Percentiles rank a stretch among this genome's conserved stretches.
These are phyloP conservation scores for Mycena indigotica DNA, from an alignment of 768 basidiomycete species.

Conservation along the genomic window DNA sequence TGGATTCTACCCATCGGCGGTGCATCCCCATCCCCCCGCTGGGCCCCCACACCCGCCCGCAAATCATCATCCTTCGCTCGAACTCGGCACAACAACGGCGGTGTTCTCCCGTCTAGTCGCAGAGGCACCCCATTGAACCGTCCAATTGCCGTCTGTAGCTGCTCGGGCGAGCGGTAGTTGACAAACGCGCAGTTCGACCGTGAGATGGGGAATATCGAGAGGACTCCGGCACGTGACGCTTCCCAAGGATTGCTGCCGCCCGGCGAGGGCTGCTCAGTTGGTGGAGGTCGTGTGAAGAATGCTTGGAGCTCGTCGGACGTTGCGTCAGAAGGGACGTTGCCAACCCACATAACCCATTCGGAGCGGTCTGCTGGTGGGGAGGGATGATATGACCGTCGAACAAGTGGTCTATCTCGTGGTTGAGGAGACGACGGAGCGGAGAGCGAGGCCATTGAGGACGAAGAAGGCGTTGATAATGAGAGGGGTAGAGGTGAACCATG, in stretches of 20 bases:
- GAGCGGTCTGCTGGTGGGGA: slow-evolving; percentile 51
- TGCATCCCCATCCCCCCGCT: slow-evolving; percentile 88
- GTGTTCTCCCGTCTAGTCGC: slow-evolving; percentile 72
- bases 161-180: slow-evolving; percentile 71
- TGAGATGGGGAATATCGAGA: slow-evolving; percentile 88
- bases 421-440: not conserved
- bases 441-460: not conserved
- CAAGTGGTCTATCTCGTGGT: not conserved
- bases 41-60: slow-evolving; percentile 88
- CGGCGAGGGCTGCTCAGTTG: not conserved
- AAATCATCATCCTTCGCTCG: slow-evolving; percentile 83
- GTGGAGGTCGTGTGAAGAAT: slow-evolving; percentile 46
- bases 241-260: not conserved
- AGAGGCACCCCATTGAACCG: slow-evolving; percentile 74
- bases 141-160: slow-evolving; percentile 66
- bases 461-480: not conserved
- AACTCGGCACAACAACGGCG: slow-evolving; percentile 79
- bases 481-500: slow-evolving; percentile 1
- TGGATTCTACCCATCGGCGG: slow-evolving; percentile 69
- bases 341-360: slow-evolving; percentile 78
- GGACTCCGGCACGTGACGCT: slow-evolving; percentile 43
- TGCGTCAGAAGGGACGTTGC: slow-evolving; percentile 68
- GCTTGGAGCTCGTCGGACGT: slow-evolving; percentile 64
- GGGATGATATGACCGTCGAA: slow-evolving; percentile 33
- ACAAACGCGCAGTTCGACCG: slow-evolving; percentile 93